Conservation (phyloP, 257 asterid species). For the Cordia subcordata region DNA sequence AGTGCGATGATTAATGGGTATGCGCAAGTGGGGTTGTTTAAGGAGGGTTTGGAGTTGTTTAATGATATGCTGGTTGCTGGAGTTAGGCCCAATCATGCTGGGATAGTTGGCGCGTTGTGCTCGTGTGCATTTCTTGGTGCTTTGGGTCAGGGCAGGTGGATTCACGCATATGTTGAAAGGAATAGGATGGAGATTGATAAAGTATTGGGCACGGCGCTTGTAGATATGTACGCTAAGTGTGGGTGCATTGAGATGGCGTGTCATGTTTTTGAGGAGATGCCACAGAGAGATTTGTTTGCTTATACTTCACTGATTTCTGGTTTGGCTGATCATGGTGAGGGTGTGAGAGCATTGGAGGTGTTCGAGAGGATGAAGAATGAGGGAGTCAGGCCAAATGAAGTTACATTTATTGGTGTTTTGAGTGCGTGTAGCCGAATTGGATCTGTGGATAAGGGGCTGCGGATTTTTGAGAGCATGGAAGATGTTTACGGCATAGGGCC, state of each 20-base stretch:
- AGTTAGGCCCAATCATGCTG: conserved; percentile 36
- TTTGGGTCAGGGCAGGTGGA: conserved; percentile 48
- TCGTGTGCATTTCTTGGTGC: conserved; percentile 43
- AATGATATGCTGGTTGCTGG: conserved; percentile 36
- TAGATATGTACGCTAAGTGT: conserved; percentile 60
- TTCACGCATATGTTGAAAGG: conserved; percentile 34
- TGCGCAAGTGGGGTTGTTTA: conserved; percentile 34
- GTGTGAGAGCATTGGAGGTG: conserved; percentile 27
- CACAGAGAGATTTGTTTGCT: conserved; percentile 31
- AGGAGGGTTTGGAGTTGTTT: conserved; percentile 35
- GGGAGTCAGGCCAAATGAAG: conserved; percentile 41
- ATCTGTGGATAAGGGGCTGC: conserved; percentile 40
- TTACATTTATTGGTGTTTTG: conserved; percentile 40
- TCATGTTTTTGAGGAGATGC: conserved; percentile 34
- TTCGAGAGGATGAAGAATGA: conserved; percentile 42
- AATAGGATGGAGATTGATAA: conserved; percentile 26
- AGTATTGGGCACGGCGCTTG: conserved; percentile 40
- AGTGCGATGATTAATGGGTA: conserved; percentile 53
- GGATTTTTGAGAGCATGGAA: conserved; percentile 35
- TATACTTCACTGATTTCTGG: conserved; percentile 49
- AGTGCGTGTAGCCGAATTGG: conserved; percentile 51
- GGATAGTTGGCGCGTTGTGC: conserved; percentile 35
- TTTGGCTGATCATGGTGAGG: conserved; percentile 44
- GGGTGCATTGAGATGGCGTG: conserved; percentile 41
- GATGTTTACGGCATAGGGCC: conserved; percentile 34